Evolutionary conservation across 257 asterid genomes (phyloP).

Genomic region (Lycium barbarum): DNA sequence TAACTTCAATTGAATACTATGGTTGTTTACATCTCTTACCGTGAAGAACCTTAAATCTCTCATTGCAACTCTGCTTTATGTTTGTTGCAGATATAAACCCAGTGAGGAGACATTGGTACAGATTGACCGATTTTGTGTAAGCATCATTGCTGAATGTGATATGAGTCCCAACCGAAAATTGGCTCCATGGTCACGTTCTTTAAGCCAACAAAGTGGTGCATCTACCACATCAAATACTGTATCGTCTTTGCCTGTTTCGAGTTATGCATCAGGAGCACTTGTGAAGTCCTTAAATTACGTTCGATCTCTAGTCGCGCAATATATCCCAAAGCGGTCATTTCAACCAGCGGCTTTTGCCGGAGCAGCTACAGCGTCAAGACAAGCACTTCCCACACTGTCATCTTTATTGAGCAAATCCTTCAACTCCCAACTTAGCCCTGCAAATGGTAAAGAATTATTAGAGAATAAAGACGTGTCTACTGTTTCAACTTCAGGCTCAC

Average conservation of each 20-base stretch:
- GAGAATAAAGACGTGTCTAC: constrained; percentile 84
- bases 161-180: constrained; percentile 70
- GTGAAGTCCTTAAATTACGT: constrained; percentile 93
- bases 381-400: constrained; percentile 85
- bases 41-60: background rate
- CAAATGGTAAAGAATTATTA: constrained; percentile 74
- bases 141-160: constrained; percentile 91
- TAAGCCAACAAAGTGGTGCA: constrained; percentile 63
- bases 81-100: constrained; percentile 87
- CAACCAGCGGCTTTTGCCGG: constrained; percentile 98
- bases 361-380: constrained; percentile 86
- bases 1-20: constrained; percentile 1
- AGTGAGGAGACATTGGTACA: constrained; percentile 93
- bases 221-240: constrained; percentile 59
- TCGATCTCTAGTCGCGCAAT: constrained; percentile 91
- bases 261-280: constrained; percentile 87
- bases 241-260: constrained; percentile 84
- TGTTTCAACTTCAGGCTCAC: constrained; percentile 70
- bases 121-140: constrained; percentile 88
- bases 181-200: constrained; percentile 75
- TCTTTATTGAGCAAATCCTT: constrained; percentile 92
- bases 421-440: constrained; percentile 86
- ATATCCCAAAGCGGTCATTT: constrained; percentile 91
- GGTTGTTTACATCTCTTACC: constrained; percentile 4
- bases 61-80: constrained; percentile 22